Evolutionary conservation across 2,329 filamentous ascomycete genomes (phyloP), one percentile per base, ranked within the genome.

Genomic region (Cyphellophora attinorum): DNA sequence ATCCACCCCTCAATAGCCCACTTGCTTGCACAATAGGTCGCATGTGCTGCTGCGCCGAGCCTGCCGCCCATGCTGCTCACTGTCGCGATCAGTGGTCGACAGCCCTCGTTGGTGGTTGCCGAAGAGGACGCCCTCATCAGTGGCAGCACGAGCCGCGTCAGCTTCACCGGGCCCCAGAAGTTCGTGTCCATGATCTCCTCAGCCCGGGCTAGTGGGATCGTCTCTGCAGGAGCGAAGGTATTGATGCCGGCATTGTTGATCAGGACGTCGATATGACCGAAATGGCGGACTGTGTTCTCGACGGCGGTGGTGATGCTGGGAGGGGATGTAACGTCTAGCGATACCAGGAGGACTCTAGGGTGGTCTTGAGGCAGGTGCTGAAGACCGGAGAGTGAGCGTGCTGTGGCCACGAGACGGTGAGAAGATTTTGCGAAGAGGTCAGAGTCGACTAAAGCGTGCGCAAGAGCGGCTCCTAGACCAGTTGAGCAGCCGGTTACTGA

Each of bases 1-100:
- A 80, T 76, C 58, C 85, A 82, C 8, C 77, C 79, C 57, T 84
- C 81, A 39, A 85, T 75, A 18, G 81, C 76, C 48, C 79, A 81
- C 65, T 85, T 85, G 57, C 69, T 76, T 5, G 74, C 79, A 15
- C 79, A 79, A 65, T 85, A 85, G 27, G 85, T 65, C 6, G 76
- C 70, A 53, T 85, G 80, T 50, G 75, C 72, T 40, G 76, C 75
- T 12, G 85, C 76, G 29, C 38, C 47, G 25, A 49, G 38, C 15
- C 33, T 17, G 6, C 28, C 41, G 13, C 25, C 41, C 10, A 31
- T 19, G 27, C 31, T 34, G 29, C n/a, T 39, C 6, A 45, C 28
- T 13, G 42, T 44, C 16, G 39, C 37, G 18, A 46, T 41, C 40
- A 42, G 19, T 8, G 21, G 8, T n/a, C 21, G 36, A 54, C 33